Evolutionary conservation across 2,329 filamentous ascomycete genomes (phyloP).

Genomic region (Colletotrichum sp.): DNA sequence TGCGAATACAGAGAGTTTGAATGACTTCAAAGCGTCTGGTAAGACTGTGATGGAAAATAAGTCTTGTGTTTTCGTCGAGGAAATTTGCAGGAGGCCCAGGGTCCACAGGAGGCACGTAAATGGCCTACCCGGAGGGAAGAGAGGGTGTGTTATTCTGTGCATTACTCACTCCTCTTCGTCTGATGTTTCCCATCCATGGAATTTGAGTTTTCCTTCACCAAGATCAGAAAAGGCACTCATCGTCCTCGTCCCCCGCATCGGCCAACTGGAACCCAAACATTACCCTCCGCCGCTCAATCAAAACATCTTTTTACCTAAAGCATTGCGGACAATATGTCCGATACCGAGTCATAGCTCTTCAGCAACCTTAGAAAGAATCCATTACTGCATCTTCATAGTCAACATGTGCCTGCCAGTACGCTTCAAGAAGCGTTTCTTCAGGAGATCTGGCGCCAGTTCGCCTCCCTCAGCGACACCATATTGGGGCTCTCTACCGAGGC

Average conservation of each 20-base stretch:
- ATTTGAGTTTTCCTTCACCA: background rate
- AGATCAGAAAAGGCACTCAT: background rate
- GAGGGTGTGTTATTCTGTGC: background rate
- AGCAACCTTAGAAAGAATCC: background rate
- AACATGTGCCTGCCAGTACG: background rate
- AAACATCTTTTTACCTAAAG: background rate
- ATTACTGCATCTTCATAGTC: background rate
- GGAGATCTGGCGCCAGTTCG: background rate
- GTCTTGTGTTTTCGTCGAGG: background rate
- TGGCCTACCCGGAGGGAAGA: background rate
- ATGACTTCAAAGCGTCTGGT: background rate
- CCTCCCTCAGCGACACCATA: background rate
- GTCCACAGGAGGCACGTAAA: background rate
- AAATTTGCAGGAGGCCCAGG: background rate
- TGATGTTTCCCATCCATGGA: background rate
- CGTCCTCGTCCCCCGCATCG: background rate
- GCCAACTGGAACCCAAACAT: background rate
- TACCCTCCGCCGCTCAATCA: background rate
- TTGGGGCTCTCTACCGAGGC: background rate
- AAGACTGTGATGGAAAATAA: background rate
- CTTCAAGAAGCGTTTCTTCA: background rate
- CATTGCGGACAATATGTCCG: background rate
- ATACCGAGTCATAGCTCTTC: background rate
- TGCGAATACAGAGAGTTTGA: background rate
- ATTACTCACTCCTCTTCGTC: background rate